Percentiles rank a stretch among this genome's conserved stretches.
Evolutionary conservation across 371 early-diverging fungal species (phyloP).

Genomic region (Catenaria anguillulae): DNA sequence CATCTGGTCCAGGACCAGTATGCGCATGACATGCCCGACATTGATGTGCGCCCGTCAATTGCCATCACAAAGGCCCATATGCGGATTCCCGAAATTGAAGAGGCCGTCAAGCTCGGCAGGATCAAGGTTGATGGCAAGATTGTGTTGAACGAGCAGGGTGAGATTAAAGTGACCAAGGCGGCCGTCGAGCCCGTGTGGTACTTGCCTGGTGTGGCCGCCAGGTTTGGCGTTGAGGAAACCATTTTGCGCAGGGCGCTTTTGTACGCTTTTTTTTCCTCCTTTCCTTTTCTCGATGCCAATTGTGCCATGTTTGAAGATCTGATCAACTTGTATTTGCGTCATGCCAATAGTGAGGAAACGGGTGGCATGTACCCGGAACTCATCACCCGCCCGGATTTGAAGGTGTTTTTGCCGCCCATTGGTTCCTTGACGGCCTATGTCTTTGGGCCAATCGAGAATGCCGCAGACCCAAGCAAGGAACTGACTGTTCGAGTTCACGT

Average conservation of each 20-base stretch:
- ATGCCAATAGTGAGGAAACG: constrained; percentile 28
- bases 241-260: constrained; percentile 71
- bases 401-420: constrained; percentile 88
- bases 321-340: too few relatives aligned
- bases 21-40: constrained; percentile 47
- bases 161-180: constrained; percentile 79
- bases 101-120: constrained; percentile 42
- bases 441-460: constrained; percentile 68
- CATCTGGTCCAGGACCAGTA: constrained; percentile 54
- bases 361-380: constrained; percentile 95
- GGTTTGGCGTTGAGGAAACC: constrained; percentile 77
- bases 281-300: not conserved
- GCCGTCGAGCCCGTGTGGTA: constrained; percentile 96
- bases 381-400: constrained; percentile 82
- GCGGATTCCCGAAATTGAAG: constrained; percentile 80
- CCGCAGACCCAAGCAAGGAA: constrained; percentile 64
- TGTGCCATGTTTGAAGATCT: too few relatives aligned
- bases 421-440: constrained; percentile 87
- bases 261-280: constrained; percentile 20
- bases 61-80: constrained; percentile 91
- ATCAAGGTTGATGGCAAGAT: constrained; percentile 67
- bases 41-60: constrained; percentile 84
- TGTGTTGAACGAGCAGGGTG: constrained; percentile 59
- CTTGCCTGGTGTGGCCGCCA: constrained; percentile 78
- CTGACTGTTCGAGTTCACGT: constrained; percentile 74